phyloP scores from a whole-genome alignment of 352 stramenopile species.

The Phytopythium helicoides region DNA sequence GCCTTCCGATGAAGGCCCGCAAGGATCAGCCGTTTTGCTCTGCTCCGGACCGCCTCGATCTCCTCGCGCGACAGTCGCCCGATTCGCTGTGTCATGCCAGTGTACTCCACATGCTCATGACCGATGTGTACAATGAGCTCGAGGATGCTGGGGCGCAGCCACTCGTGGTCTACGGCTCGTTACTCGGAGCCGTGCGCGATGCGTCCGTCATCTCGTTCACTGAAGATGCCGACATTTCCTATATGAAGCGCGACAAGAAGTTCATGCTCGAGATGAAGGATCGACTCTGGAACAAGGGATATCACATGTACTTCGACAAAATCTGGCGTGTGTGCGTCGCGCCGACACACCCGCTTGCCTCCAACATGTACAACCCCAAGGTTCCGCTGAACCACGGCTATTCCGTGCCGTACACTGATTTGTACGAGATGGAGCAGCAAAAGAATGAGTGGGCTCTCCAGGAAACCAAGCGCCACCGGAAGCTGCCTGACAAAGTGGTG shows the following conservation, averaged over 20 bases:
- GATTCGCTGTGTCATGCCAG: constrained; percentile 20
- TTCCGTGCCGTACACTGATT: constrained; percentile 34
- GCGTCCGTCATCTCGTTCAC: constrained; percentile 35
- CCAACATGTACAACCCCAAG: constrained; percentile 26
- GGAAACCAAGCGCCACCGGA: constrained; percentile 7
- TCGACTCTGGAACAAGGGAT: no score
- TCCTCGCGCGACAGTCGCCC: constrained; percentile 9
- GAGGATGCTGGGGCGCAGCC: constrained; percentile 9
- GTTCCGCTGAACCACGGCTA: constrained; percentile 22
- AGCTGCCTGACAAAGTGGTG: constrained; percentile 19
- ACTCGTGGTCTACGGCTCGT: constrained; percentile 25
- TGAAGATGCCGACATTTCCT: constrained; percentile 35
- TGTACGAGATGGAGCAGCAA: constrained; percentile 33
- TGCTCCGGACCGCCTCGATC: constrained; percentile 22
- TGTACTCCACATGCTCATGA: constrained; percentile 34
- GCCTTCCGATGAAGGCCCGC: constrained; percentile 41
- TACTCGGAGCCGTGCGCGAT: constrained; percentile 40
- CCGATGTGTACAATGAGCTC: constrained; percentile 31
- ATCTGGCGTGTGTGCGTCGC: constrained; percentile 50
- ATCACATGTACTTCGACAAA: constrained; percentile 37
- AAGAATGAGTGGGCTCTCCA: constrained; percentile 17
- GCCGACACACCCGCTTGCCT: constrained; percentile 37
- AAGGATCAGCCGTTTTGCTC: background rate
- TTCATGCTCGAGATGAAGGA: no score
- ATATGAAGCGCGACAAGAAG: no score